Evolutionary conservation across 192 early-diverging fungal species (phyloP), one percentile per base, ranked within the genome.

Genomic region (Oehlia diaphana): DNA sequence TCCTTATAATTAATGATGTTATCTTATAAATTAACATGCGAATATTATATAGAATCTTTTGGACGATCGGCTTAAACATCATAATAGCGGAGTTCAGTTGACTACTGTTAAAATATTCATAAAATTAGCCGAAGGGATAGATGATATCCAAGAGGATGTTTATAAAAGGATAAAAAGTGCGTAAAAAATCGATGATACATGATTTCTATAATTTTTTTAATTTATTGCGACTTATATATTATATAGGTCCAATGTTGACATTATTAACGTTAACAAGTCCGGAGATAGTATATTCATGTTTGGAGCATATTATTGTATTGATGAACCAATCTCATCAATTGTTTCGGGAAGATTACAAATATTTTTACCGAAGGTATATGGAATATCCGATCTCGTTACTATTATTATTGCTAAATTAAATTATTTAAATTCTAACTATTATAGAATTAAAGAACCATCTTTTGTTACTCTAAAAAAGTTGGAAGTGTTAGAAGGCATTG

Each of bases 111-210:
- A 80, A 61, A 33, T 86, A 6, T 86, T 86, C 72, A 81, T 86
- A 26, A 77, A 82, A 71, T 64, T 83, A 49, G 79, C 81, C 42
- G 72, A 80, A n/a, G 82, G 83, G 23, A 66, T 86, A 50, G 26
- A 63, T 13, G 84, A 86, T 39, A 81, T 86, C 35, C 81, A 83
- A 23, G 81, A 82, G 31, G 84, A 86, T 67, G 65, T 86, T 9
- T 80, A 82, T 42, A 86, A 80, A 61, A 83, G 82, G 9, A 67
- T 86, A 28, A 82, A 80, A 79, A 81, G 84, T 85, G 76, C 19
- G 50, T 9, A 9, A 70, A 8, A 12, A 14, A 23, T 65, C 28
- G 14, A 26, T 53, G 7, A 1, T 23, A 13, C 23, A 3, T 14
- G 37, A 39, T 37, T 37, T 31, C 16, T 0, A 31, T 12, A 16